These are phyloP conservation scores for Claviceps quebecensis DNA, from an alignment of 2,329 filamentous ascomycete species.

Conservation along the genomic window DNA sequence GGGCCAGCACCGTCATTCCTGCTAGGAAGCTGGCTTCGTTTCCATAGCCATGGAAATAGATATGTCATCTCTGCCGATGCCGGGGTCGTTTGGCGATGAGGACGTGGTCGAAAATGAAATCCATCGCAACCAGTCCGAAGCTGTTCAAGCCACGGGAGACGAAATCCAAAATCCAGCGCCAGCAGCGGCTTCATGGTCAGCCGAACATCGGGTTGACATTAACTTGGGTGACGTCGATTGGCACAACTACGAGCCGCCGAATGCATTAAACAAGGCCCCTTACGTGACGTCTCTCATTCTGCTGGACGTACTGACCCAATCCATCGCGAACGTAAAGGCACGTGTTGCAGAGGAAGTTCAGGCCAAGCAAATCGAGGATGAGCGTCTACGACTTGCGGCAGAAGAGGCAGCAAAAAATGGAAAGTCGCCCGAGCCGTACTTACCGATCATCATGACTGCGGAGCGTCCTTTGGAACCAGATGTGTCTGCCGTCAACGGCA, in stretches of 20 bases:
- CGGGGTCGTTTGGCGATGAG: conserved; percentile 17
- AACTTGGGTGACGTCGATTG: conserved; percentile 25
- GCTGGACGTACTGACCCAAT: conserved; percentile 25
- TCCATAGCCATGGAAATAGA: conserved; percentile 2
- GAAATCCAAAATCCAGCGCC: conserved; percentile 11
- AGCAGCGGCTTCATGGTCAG: conserved; percentile 9
- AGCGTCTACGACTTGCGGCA: conserved; percentile 12
- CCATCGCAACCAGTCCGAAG: conserved; percentile 16
- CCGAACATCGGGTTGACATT: conserved; percentile 11
- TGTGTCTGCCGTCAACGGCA: background rate
- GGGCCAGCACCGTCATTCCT: background rate
- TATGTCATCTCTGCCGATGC: conserved; percentile 12
- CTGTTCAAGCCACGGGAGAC: conserved; percentile 13
- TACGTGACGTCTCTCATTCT: conserved; percentile 27
- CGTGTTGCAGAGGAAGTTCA: conserved; percentile 20
- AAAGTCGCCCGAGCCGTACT: conserved; percentile 22
- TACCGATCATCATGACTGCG: conserved; percentile 18
- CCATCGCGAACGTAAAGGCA: conserved; percentile 30
- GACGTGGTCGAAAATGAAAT: conserved; percentile 18
- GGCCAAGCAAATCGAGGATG: conserved; percentile 15
- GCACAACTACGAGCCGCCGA: conserved; percentile 32
- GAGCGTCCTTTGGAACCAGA: conserved; percentile 3
- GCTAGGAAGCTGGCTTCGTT: background rate
- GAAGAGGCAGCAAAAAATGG: conserved; percentile 9
- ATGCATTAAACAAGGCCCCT: conserved; percentile 23